Evolutionary conservation across 2,329 filamentous ascomycete genomes (phyloP).

Genomic region (Camillea tinctor): DNA sequence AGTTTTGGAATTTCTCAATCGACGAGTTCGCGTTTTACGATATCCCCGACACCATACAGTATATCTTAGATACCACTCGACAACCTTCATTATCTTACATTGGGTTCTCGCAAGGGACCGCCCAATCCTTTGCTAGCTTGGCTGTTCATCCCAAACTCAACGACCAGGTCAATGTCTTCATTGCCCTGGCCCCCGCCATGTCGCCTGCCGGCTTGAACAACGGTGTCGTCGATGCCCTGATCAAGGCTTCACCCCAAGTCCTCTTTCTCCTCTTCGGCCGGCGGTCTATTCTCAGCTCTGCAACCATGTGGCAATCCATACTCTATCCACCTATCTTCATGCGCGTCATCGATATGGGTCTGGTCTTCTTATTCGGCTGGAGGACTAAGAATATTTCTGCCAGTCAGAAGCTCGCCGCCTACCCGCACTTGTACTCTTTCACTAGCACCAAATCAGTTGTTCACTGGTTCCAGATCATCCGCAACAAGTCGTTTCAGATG

Average conservation of each 20-base stretch:
- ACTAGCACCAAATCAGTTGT: constrained; percentile 96
- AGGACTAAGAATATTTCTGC: constrained; percentile 76
- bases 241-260: constrained; percentile 90
- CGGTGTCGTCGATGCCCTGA: constrained; percentile 85
- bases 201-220: constrained; percentile 87
- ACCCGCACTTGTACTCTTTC: constrained; percentile 94
- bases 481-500: constrained; percentile 96
- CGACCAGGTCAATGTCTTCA: constrained; percentile 90
- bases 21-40: constrained; percentile 98
- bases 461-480: constrained; percentile 99
- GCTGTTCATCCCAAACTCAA: constrained; percentile 92
- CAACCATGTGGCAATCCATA: constrained; percentile 96
- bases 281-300: constrained; percentile 84
- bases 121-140: constrained; percentile 91
- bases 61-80: constrained; percentile 80
- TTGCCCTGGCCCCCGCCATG: constrained; percentile 95
- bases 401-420: constrained; percentile 90
- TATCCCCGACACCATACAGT: constrained; percentile 90
- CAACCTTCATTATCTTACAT: constrained; percentile 90
- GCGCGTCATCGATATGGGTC: constrained; percentile 76
- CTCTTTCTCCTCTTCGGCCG: constrained; percentile 91
- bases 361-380: constrained; percentile 89
- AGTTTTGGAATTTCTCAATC: constrained; percentile 98
- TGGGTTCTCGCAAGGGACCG: constrained; percentile 95
- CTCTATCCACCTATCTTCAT: constrained; percentile 94